phyloP scores from a whole-genome alignment of 2,329 filamentous ascomycete species.

The Colletotrichum cordylinicola region DNA sequence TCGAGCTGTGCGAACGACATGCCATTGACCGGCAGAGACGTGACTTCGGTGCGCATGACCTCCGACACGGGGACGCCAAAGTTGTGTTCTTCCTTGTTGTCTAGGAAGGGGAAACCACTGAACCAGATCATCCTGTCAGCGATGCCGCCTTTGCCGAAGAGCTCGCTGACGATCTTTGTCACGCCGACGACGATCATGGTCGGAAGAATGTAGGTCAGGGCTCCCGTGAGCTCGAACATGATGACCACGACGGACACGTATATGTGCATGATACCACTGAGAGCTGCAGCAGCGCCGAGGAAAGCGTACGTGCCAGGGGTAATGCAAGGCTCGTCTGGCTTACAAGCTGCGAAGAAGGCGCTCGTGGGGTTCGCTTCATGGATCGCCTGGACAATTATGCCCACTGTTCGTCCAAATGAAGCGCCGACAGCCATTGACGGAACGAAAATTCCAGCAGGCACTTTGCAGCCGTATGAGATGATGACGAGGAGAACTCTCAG shows the following conservation, averaged over 20 bases:
- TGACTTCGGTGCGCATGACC: slow-evolving; percentile 82
- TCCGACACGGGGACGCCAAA: slow-evolving; percentile 93
- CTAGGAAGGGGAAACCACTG: slow-evolving; percentile 94
- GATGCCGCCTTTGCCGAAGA: slow-evolving; percentile 95
- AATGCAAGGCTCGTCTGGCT: slow-evolving; percentile 92
- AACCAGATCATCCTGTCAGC: slow-evolving; percentile 99
- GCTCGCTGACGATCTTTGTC: slow-evolving; percentile 89
- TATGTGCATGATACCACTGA: slow-evolving; percentile 98
- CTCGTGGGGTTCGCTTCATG: slow-evolving; percentile 84
- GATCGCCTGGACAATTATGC: slow-evolving; percentile 89
- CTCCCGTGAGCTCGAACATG: slow-evolving; percentile 99
- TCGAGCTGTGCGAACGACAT: slow-evolving; percentile 81
- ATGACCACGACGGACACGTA: slow-evolving; percentile 97
- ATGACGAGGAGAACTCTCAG: slow-evolving; percentile 87
- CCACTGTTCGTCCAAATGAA: slow-evolving; percentile 91
- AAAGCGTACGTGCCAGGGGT: slow-evolving; percentile 98
- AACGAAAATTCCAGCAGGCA: slow-evolving; percentile 96
- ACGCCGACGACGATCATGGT: slow-evolving; percentile 99
- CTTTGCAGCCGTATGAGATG: slow-evolving; percentile 96
- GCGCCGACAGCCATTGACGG: slow-evolving; percentile 98
- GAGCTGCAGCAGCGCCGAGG: slow-evolving; percentile 85
- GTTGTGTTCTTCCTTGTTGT: slow-evolving; percentile 96
- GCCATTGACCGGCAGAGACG: slow-evolving; percentile 76
- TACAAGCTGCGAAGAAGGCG: slow-evolving; percentile 85
- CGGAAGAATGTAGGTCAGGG: slow-evolving; percentile 93